Percentiles rank a stretch among this genome's conserved stretches.
These are phyloP conservation scores for Cutaneotrichosporon arboriforme DNA, from an alignment of 1,284 basidiomycete genomes.

Conservation along the genomic window DNA sequence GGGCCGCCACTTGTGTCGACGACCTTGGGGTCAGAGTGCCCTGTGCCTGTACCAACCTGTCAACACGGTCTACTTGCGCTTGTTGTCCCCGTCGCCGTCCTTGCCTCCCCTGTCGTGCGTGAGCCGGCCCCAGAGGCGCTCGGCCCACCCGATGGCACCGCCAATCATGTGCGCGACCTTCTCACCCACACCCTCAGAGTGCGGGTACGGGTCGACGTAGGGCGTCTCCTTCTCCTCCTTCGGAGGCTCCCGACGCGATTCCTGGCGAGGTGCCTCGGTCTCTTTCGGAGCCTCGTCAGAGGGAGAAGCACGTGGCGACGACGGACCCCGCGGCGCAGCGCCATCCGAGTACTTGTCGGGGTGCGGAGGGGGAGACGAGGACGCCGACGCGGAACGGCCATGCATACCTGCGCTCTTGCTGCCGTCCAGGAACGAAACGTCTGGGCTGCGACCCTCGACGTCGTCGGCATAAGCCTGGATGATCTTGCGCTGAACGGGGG, in stretches of 20 bases:
- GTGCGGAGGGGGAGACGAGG: constrained; percentile 10
- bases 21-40: too few species aligned
- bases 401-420: neutral
- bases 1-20: too few species aligned
- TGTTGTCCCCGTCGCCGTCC: constrained; percentile 5
- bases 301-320: neutral
- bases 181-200: constrained; percentile 19
- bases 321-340: neutral
- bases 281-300: neutral
- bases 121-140: constrained; percentile 26
- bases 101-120: constrained; percentile 2
- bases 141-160: constrained; percentile 36
- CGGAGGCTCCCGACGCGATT: too few species aligned
- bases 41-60: too few species aligned
- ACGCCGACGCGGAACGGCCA: neutral
- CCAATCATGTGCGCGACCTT: constrained; percentile 36
- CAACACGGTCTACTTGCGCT: neutral
- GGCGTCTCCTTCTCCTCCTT: neutral
- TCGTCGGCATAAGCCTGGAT: constrained; percentile 90
- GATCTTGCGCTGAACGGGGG: constrained; percentile 75
- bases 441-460: constrained; percentile 61
- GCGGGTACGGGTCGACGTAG: constrained; percentile 14
- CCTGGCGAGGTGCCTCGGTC: neutral
- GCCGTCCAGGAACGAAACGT: constrained; percentile 31
- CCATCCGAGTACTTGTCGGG: constrained; percentile 6